Evolutionary conservation across 169 alveolate genomes (phyloP).

Genomic region (Toxoplasma gondii): DNA sequence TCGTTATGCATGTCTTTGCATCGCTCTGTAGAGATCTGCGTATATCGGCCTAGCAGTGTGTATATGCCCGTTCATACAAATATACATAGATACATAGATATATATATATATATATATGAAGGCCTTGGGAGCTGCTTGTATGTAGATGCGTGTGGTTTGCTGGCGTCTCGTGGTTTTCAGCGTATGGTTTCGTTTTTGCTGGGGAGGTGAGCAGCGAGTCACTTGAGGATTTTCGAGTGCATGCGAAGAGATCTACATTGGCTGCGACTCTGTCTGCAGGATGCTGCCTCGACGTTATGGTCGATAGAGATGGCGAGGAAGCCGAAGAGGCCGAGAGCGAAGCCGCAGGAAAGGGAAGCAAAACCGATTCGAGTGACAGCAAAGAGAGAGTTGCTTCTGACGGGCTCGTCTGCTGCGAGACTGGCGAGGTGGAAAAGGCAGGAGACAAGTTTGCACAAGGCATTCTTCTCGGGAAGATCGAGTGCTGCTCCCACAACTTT

Average conservation of each 20-base stretch:
- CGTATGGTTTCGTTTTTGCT: not conserved
- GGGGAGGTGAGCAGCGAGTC: not conserved
- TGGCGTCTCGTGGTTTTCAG: not conserved
- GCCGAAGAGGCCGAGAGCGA: not conserved
- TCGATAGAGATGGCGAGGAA: not conserved
- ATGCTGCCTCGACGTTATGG: conserved; percentile 5
- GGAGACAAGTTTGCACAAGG: not conserved
- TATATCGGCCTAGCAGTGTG: too few relatives aligned
- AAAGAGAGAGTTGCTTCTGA: too few relatives aligned
- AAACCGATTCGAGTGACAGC: too few relatives aligned
- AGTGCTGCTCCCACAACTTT: not conserved
- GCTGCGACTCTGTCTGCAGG: not conserved
- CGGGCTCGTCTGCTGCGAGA: too few relatives aligned
- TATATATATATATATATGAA: not conserved
- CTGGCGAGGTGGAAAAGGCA: not conserved
- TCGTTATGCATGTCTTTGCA: too few relatives aligned
- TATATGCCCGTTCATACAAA: not conserved
- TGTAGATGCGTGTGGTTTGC: not conserved
- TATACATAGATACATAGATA: not conserved
- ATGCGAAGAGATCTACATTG: not conserved
- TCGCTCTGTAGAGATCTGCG: too few relatives aligned
- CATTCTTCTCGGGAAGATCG: not conserved
- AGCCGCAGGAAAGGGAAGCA: not conserved
- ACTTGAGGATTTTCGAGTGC: not conserved
- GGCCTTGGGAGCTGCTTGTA: not conserved